A percentile compares a stretch with the other conserved stretches of the same genome.
These are phyloP conservation scores for Stramenopiles sp. DNA, from an alignment of 352 stramenopile species.

Conservation along the genomic window DNA sequence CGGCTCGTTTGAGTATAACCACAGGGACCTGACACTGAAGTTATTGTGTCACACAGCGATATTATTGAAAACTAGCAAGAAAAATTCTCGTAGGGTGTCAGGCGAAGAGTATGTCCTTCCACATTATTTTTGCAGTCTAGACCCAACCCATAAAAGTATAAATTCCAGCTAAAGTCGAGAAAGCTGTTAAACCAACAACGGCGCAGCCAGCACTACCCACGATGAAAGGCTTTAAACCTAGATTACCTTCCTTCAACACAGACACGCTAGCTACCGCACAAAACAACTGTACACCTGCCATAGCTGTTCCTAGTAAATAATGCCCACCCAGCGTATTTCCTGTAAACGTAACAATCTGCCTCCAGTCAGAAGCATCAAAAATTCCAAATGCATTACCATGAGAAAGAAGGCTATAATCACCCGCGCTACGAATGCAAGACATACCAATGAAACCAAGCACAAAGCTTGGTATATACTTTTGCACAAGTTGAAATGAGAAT, in stretches of 20 bases:
- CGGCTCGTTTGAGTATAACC: no score
- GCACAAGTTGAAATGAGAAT: constrained; percentile 18
- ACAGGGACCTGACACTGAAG: no score
- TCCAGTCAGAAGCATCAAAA: constrained; percentile 18
- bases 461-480: constrained; percentile 33
- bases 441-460: constrained; percentile 33
- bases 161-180: no score
- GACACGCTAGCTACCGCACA: no score
- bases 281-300: constrained; percentile 33
- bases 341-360: constrained; percentile 21
- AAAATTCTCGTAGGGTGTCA: no score
- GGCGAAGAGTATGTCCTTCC: no score
- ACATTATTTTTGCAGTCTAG: no score
- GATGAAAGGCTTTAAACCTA: constrained; percentile 33
- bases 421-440: constrained; percentile 25
- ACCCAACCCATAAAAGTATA: no score
- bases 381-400: constrained; percentile 17
- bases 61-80: no score
- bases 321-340: constrained; percentile 30
- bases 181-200: constrained; percentile 31
- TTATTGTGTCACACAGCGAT: no score
- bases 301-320: constrained; percentile 31
- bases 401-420: constrained; percentile 21
- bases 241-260: constrained; percentile 21
- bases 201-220: constrained; percentile 29